Evolutionary conservation across 1,284 basidiomycete genomes (phyloP).

Genomic region (Tilletia horrida): DNA sequence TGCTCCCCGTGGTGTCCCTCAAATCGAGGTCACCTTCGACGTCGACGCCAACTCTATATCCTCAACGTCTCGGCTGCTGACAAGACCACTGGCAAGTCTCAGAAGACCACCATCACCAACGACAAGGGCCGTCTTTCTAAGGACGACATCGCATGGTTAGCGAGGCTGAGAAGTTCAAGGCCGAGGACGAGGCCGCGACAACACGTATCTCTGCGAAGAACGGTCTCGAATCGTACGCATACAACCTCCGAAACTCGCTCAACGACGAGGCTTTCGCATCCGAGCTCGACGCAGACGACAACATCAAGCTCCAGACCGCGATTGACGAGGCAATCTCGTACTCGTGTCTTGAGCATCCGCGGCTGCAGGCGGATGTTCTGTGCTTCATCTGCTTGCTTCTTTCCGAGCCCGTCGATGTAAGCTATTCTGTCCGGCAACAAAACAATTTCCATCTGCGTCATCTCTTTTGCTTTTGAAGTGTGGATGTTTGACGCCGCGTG

Average conservation of each 20-base stretch:
- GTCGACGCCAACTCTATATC: slow-evolving; percentile 98
- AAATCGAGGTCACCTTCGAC: slow-evolving; percentile 97
- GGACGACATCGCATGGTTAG: slow-evolving; percentile 98
- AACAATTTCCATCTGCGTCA: too few relatives aligned
- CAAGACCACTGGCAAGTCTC: slow-evolving; percentile 96
- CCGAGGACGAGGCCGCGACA: slow-evolving; percentile 59
- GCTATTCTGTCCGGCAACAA: too few relatives aligned
- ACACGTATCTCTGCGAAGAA: slow-evolving; percentile 76
- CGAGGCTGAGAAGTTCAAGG: slow-evolving; percentile 73
- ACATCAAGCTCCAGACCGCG: slow-evolving; percentile 75
- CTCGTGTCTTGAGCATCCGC: too few relatives aligned
- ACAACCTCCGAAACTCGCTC: slow-evolving; percentile 83
- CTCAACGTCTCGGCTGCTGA: slow-evolving; percentile 92
- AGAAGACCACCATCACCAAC: slow-evolving; percentile 86
- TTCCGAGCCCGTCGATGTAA: too few relatives aligned
- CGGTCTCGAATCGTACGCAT: slow-evolving; percentile 82
- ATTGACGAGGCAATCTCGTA: slow-evolving; percentile 81
- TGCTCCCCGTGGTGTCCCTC: slow-evolving; percentile 90
- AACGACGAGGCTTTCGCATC: slow-evolving; percentile 57
- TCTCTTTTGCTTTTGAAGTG: too few relatives aligned
- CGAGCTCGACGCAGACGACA: slow-evolving; percentile 87
- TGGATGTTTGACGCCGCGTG: too few relatives aligned
- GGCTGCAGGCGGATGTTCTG: too few relatives aligned
- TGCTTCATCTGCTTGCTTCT: too few relatives aligned
- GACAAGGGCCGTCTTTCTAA: slow-evolving; percentile 97